Evolutionary conservation across 225 moss, liverwort and hornwort genomes (phyloP).

Genomic region (Bryoerythrophyllum caledonicum): DNA sequence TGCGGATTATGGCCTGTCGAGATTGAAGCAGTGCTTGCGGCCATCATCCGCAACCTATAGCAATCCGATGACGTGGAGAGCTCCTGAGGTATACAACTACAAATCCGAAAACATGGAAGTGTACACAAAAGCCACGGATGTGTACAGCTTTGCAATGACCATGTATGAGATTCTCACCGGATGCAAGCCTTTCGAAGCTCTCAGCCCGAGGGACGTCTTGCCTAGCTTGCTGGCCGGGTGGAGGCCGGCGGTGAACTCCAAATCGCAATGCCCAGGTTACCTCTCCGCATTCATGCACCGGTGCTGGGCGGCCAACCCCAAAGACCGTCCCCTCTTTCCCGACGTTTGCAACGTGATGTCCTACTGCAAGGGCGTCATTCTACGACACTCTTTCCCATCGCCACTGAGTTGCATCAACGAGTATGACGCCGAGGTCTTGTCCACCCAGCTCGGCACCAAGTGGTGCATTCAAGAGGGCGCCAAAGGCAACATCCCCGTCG

Average conservation of each 20-base stretch:
- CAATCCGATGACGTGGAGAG: slow-evolving; percentile 37
- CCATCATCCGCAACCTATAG: slow-evolving; percentile 25
- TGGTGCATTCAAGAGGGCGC: slow-evolving; percentile 55
- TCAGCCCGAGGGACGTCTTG: slow-evolving; percentile 26
- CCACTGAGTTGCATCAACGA: slow-evolving; percentile 52
- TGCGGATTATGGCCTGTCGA: slow-evolving; percentile 43
- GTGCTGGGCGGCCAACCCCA: slow-evolving; percentile 44
- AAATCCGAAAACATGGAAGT: slow-evolving; percentile 24
- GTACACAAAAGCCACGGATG: slow-evolving; percentile 47
- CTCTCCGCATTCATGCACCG: slow-evolving; percentile 38
- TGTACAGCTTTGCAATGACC: slow-evolving; percentile 58
- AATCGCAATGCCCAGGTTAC: slow-evolving; percentile 32
- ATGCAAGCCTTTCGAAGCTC: slow-evolving; percentile 33
- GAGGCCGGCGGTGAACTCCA: slow-evolving; percentile 34
- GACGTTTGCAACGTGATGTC: slow-evolving; percentile 48
- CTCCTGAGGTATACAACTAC: slow-evolving; percentile 34
- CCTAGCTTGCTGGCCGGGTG: slow-evolving; percentile 42
- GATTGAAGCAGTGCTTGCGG: slow-evolving; percentile 31
- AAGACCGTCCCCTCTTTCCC: slow-evolving; percentile 40
- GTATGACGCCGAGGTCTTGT: slow-evolving; percentile 46
- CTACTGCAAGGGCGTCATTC: slow-evolving; percentile 44
- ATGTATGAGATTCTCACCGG: slow-evolving; percentile 52
- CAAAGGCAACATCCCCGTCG: slow-evolving; percentile 41
- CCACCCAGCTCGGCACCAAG: slow-evolving; percentile 36
- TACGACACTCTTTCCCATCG: slow-evolving; percentile 50